These are phyloP conservation scores for Spathaspora hagerdaliae DNA, from an alignment of 805 yeast species.

Conservation along the genomic window DNA sequence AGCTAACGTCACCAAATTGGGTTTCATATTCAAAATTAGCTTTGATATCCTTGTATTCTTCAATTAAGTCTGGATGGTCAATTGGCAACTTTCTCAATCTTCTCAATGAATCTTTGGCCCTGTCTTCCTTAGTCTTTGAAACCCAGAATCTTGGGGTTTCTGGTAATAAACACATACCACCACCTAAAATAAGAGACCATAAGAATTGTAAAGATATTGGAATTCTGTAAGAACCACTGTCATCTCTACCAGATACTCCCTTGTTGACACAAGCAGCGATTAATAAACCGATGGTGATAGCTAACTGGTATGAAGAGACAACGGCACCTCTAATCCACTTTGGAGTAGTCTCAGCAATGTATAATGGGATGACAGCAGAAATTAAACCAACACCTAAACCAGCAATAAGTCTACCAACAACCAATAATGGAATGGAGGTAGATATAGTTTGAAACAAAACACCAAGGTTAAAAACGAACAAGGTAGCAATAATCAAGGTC, in stretches of 20 bases:
- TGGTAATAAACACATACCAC: slow-evolving; percentile 31
- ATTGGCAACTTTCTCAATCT: slow-evolving; percentile 48
- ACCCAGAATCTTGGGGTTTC: slow-evolving; percentile 40
- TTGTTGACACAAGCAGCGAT: slow-evolving; percentile 36
- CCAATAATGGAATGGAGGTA: slow-evolving; percentile 29
- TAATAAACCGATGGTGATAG: slow-evolving; percentile 36
- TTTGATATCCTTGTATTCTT: slow-evolving; percentile 70
- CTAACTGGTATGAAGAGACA: slow-evolving; percentile 37
- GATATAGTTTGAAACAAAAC: slow-evolving; percentile 36
- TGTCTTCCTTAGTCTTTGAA: slow-evolving; percentile 18
- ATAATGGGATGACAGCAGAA: slow-evolving; percentile 37
- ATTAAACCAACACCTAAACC: slow-evolving; percentile 41
- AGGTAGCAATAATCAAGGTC: slow-evolving; percentile 30
- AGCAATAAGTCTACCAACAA: slow-evolving; percentile 37
- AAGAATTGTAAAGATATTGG: slow-evolving; percentile 38
- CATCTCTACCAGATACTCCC: slow-evolving; percentile 28
- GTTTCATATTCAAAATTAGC: slow-evolving; percentile 70
- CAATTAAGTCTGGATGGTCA: slow-evolving; percentile 60
- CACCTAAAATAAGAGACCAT: slow-evolving; percentile 30
- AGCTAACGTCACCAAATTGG: slow-evolving; percentile 48
- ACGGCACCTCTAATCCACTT: slow-evolving; percentile 43
- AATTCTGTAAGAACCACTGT: slow-evolving; percentile 38
- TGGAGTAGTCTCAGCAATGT: slow-evolving; percentile 39
- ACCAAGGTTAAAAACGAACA: slow-evolving; percentile 34
- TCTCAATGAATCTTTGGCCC: slow-evolving; percentile 27